Base-by-base conservation (phyloP, 1,284 basidiomycete species). In the Chalciporus sp. region DNA sequence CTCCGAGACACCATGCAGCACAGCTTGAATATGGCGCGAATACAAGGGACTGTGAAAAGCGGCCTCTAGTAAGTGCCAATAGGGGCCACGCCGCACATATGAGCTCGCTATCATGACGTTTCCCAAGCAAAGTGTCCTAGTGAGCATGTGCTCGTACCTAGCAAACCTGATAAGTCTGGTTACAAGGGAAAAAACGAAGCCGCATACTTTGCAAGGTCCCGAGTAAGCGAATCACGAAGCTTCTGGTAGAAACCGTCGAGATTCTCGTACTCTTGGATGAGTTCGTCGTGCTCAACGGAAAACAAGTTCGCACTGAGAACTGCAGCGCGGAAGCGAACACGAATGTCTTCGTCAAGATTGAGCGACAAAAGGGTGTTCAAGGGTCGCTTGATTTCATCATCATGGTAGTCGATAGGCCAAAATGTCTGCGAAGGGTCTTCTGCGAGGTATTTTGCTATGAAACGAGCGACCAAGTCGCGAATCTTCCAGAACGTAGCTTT, bases 41-140 rank as follows among this genome's bases (percentile, higher is more conserved):
- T 86, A 90, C 17, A 63, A 61, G 12, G 74, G 62, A 11, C 72
- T 73, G 60, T 74, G 72, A 40, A 80, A 76, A 59, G 75, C 84
- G 46, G 84, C 81, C 67, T 95, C 92, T 53, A 98, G 76, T 35
- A 98, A 70, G 69, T 95, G 88, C 82, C 90, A 95, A 64, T 96
- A 92, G 1, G 94, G 83, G 0, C 86, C 88, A n/a, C 90, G 82
- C n/a, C 95, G 83, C 11, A 91, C 82, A 1, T 83, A 80, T 2
- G 92, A 89, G 65, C 86, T 91, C 17, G 86, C 81, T 29, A 98
- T 80, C 75, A 95, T 88, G 57, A 92, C 82, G 69, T 98, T 98
- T 23, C 88, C 86, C 27, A 95, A 76, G 57, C 83, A 86, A 14
- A 98, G 71, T 19, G 92, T 79, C 40, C 92, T 83, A 9, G 92